Percentiles rank a stretch among this genome's conserved stretches.
Conservation (phyloP, 1,284 basidiomycete genomes). For the Leccinum solheimii region DNA sequence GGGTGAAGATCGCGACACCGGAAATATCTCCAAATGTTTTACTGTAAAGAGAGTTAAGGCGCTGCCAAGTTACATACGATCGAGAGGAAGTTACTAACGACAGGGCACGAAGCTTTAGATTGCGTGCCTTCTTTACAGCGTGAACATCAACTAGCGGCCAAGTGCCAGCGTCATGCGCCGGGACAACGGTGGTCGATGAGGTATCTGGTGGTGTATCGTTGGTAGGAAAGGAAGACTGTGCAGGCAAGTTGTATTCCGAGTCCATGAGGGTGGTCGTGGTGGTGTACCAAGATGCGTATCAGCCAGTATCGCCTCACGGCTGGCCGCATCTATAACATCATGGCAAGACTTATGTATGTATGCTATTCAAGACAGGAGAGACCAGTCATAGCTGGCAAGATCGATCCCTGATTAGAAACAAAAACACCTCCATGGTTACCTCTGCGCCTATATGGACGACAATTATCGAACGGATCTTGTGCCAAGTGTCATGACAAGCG, state of each 20-base stretch:
- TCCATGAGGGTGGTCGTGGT: conserved; percentile 24
- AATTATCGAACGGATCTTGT: neutral
- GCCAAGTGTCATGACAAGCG: neutral
- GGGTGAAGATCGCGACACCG: conserved; percentile 17
- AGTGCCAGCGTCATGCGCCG: neutral
- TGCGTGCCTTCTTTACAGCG: neutral
- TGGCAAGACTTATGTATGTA: neutral
- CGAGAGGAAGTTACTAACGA: conserved; percentile 8
- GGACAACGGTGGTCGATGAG: neutral
- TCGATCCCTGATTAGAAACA: neutral
- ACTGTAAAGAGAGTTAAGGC: conserved; percentile 3
- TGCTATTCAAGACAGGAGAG: neutral
- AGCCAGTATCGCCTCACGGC: neutral
- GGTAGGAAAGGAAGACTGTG: neutral
- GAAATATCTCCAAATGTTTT: conserved; percentile 25
- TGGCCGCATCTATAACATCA: neutral
- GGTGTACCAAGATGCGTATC: conserved; percentile 2
- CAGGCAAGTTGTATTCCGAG: neutral
- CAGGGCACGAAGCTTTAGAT: neutral
- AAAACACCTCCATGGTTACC: neutral
- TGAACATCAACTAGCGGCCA: neutral
- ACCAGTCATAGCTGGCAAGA: neutral
- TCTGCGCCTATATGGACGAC: neutral
- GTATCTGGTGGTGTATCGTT: neutral
- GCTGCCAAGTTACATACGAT: conserved; percentile 1